Evolutionary conservation across 768 basidiomycete genomes (phyloP).

Genomic region (Amanita brunnescens): DNA sequence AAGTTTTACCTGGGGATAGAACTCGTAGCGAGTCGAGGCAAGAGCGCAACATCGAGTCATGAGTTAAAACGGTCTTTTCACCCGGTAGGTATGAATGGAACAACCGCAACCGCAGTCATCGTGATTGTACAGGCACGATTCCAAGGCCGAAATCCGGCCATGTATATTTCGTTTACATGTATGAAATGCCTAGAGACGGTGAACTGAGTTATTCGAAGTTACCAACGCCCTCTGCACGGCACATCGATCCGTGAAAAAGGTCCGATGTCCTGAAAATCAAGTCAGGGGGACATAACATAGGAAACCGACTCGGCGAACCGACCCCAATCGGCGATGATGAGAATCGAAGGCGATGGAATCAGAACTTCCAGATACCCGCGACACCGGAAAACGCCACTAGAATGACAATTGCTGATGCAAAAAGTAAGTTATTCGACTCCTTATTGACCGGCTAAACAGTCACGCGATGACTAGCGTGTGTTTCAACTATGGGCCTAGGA

Average conservation of each 20-base stretch:
- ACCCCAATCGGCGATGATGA: not conserved
- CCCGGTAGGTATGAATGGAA: not conserved
- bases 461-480: not conserved
- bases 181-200: no score
- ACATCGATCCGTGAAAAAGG: not conserved
- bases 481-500: not conserved
- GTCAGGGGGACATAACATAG: not conserved
- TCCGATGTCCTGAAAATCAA: not conserved
- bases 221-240: not conserved
- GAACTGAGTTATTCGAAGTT: not conserved
- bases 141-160: not conserved
- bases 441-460: not conserved
- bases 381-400: not conserved
- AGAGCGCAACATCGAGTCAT: no score
- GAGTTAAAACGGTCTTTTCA: no score
- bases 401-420: not conserved
- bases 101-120: not conserved
- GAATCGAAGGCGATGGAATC: not conserved
- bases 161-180: not conserved
- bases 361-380: not conserved
- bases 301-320: not conserved
- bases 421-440: not conserved
- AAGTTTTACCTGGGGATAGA: no score
- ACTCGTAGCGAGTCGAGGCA: no score
- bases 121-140: not conserved